Evolutionary conservation across 148 eudicot species (phyloP), one percentile per base, ranked within the genome.

Genomic region (Rhododendron kiyosumense): DNA sequence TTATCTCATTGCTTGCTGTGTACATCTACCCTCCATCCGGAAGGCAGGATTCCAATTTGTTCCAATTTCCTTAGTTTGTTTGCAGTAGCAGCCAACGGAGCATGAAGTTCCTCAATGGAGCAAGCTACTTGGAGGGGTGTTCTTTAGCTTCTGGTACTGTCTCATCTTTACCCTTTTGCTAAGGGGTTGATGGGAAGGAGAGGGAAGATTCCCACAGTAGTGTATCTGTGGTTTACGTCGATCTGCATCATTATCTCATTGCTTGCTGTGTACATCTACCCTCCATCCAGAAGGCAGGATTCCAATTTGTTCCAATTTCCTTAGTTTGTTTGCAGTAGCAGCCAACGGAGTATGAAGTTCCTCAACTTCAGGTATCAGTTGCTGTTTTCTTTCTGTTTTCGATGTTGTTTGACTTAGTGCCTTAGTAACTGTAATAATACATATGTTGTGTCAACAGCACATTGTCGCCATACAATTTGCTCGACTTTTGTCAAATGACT

Each of bases 31-130:
- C 99, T 48, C 99, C 99, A 3, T 18, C 87, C 7, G 98, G 98
- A 80, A 88, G 91, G 34, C 94, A 86, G 74, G 89, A 82, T 46
- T 79, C 36, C 63, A 28, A 84, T 85, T 88, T 84, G 32, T 93
- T 94, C 63, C 46, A 90, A 85, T 90, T 97, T 65, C 96, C 97
- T 82, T 96, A 87, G 34, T 57, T 45, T 54, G 17, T 52, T 63
- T 41, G 30, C 24, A 13, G 34, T 30, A 36, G 75, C 49, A 84
- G 54, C 51, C 77, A 38, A 43, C 30, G 26, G n/a, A n/a, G n/a
- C n/a, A n/a, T n/a, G n/a, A n/a, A n/a, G n/a, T n/a, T n/a, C 99
- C 99, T 1, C 90, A 97, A 84, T 97, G 99, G 99, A 97, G 99
- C 85, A 97, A 93, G 93, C 93, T 97, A 1, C 82, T 97, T 28